phyloP scores from a whole-genome alignment of 352 stramenopile genomes.

The Pythium guiyangense region DNA sequence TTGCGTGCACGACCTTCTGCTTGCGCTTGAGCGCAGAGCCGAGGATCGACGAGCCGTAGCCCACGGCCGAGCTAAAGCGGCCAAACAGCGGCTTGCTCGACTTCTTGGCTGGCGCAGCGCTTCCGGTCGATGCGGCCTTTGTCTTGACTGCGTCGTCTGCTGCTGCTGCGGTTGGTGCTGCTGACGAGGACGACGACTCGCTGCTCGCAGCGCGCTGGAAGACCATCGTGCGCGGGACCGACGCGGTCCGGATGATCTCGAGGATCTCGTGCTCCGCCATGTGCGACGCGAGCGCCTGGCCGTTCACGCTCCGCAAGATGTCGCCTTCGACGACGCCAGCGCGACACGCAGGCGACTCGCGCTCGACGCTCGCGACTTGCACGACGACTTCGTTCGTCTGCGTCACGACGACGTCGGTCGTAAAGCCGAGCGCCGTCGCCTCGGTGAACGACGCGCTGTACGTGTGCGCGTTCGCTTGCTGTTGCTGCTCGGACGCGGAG shows the following conservation, averaged over 20 bases:
- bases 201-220: conserved; percentile 40
- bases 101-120: conserved; percentile 22
- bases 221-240: conserved; percentile 43
- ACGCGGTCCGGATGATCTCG: conserved; percentile 50
- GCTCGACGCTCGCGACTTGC: conserved; percentile 49
- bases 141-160: conserved; percentile 6
- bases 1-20: conserved; percentile 56
- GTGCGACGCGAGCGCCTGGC: conserved; percentile 48
- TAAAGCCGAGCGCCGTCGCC: conserved; percentile 39
- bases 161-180: conserved; percentile 23
- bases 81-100: conserved; percentile 32
- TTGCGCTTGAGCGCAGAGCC: conserved; percentile 62
- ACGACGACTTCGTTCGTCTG: conserved; percentile 48
- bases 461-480: conserved; percentile 7
- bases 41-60: conserved; percentile 55
- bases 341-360: conserved; percentile 43
- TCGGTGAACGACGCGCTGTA: conserved; percentile 69
- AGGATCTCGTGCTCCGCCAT: conserved; percentile 61
- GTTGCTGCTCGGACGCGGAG: conserved; percentile 19
- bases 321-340: conserved; percentile 55
- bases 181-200: conserved; percentile 23
- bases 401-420: conserved; percentile 44
- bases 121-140: conserved; percentile 2
- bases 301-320: conserved; percentile 58
- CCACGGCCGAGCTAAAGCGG: conserved; percentile 60